Base-by-base conservation (phyloP, 2,329 filamentous ascomycete genomes). In the Fusarium caatingaense region DNA sequence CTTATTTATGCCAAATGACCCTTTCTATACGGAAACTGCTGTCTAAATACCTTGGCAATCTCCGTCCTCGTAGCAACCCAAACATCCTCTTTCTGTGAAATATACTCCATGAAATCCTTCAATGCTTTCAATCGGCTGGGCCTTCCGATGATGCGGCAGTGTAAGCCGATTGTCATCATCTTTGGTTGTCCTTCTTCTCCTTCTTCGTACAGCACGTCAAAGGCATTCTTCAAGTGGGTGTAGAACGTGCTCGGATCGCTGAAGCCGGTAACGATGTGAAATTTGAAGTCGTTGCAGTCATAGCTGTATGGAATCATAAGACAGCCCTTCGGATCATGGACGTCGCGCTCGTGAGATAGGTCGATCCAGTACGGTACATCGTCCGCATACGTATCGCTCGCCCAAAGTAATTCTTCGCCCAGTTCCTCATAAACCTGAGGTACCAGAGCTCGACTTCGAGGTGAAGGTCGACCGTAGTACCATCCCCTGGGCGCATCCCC, bases 231-330 rank as follows among this genome's bases (percentile, higher is more conserved):
- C 1, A 63, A 13, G 10, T 63, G 60, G 2, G 41, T 47, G n/a
- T 42, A 55, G 21, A 63, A 63, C 1, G 46, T 46, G 1, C 12
- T 40, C 6, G 60, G 34, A 13, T 44, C 57, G 3, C 28, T 44
- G 9, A 63, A 56, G 1, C 60, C 57, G 11, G 60, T 62, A 6
- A 20, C 9, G 1, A 46, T 50, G 4, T 62, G 34, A 2, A 63
- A 62, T 11, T 56, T 63, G 8, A 63, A 63, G 5, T 63, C 60
- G 11, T 62, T 62, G 10, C 60, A 62, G 16, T 62, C 57, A 21
- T 62, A 63, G 28, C 57, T 63, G 13, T 63, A 48, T 2, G 57
- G 57, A 6, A 63, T 50, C 60, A 63, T 63, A 0, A 63, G 56
- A 47, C 56, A 63, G 0, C 56, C 60, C 5, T 62, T 62, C 0